Evolutionary conservation across 2,329 filamentous ascomycete species (phyloP), one percentile per base, ranked within the genome.

Genomic region (Sporothrix pallida): DNA sequence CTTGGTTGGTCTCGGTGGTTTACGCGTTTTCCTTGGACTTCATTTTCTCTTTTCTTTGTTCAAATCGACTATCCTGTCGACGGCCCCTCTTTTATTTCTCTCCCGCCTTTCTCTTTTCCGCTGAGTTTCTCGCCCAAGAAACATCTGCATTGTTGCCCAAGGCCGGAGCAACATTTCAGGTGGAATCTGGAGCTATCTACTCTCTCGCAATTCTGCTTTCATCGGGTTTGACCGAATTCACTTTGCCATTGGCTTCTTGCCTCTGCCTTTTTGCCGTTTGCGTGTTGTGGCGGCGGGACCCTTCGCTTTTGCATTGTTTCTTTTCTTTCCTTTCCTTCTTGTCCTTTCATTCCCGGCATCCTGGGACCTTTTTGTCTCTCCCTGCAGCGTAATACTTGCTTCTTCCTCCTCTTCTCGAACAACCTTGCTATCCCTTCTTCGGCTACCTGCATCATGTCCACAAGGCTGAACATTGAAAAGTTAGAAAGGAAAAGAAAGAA

Each of bases 391-490:
- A 8, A 20, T 12, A 56, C 52, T 56, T 56, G 20, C n/a, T 56
- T 56, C n/a, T 56, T 56, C 23, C n/a, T 8, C n/a, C 8, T 52
- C 8, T 23, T 67, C 12, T 63, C 44, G 7, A 37, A 37, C 31
- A 37, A 37, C 31, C 12, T 48, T 48, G 4, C n/a, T 54, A 26
- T 70, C 5, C 58, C 42, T 54, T 46, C n/a, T 70, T 56, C 42
- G 54, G 54, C 50, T n/a, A 15, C 56, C 69, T 62, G 54, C 69
- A 62, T 50, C 5, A 37, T 26, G 17, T 56, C 68, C n/a, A 58
- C 67, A 70, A 58, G 68, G 68, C 68, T 70, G 68, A 70, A 56
- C n/a, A 67, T 56, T 9, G 52, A n/a, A 52, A 23, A 20, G 23
- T 1, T 3, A 60, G 12, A 70, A 42, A 6, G 31, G 31, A 37